phyloP scores from a whole-genome alignment of 1,284 basidiomycete genomes.

The Leccinum fallax region DNA sequence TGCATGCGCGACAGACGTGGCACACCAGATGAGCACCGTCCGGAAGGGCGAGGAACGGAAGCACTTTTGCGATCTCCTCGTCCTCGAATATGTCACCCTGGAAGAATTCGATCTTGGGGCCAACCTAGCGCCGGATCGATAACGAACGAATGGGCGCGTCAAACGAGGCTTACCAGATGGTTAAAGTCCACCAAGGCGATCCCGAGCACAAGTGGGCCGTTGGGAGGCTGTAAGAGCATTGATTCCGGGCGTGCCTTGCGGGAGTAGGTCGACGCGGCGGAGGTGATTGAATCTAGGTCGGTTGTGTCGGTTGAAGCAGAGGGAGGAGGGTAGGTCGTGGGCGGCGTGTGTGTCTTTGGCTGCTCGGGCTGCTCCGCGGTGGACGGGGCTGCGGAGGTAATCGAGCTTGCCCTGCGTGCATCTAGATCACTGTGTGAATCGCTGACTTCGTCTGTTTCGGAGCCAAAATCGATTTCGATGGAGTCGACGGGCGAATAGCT shows the following conservation, averaged over 20 bases:
- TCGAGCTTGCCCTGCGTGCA: slow-evolving; percentile 44
- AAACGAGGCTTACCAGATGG: slow-evolving; percentile 63
- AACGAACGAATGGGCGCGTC: slow-evolving; percentile 12
- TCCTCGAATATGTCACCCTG: slow-evolving; percentile 74
- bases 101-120: slow-evolving; percentile 86
- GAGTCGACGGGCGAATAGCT: slow-evolving; percentile 50
- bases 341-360: slow-evolving; percentile 32
- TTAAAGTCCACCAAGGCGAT: slow-evolving; percentile 91
- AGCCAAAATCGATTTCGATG: slow-evolving; percentile 54
- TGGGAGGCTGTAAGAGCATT: slow-evolving; percentile 58
- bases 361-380: slow-evolving; percentile 21
- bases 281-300: slow-evolving; percentile 60
- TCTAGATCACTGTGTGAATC: slow-evolving; percentile 40
- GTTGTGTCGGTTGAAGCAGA: slow-evolving; percentile 44
- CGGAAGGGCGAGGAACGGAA: slow-evolving; percentile 97
- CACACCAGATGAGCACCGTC: slow-evolving; percentile 93
- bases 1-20: slow-evolving; percentile 21
- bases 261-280: slow-evolving; percentile 65
- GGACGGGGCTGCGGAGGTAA: slow-evolving; percentile 54
- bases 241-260: slow-evolving; percentile 79
- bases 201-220: slow-evolving; percentile 71
- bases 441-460: slow-evolving; percentile 54
- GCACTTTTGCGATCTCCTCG: slow-evolving; percentile 77
- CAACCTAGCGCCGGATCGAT: slow-evolving; percentile 58
- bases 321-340: slow-evolving; percentile 60